Base-by-base conservation (phyloP, 176 grass and related monocot species). In the Aechmea fasciata region DNA sequence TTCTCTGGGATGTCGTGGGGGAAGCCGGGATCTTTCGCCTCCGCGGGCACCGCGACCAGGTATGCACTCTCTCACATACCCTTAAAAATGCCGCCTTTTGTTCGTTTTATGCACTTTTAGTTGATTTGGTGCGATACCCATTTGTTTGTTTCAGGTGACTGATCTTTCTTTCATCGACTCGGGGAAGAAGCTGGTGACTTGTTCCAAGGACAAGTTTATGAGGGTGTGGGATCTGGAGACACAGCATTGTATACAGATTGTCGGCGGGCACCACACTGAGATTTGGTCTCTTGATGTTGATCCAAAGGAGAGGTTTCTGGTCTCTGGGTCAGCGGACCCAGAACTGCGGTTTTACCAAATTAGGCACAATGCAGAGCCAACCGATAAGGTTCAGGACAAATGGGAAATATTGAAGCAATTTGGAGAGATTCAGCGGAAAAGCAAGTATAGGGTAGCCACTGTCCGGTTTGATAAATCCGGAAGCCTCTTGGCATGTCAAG, bases 121-220 rank as follows among this genome's bases (percentile, higher is more conserved):
- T 9, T 48, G 51, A 24, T 66, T 14, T 57, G 8, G 49, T 51
- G 50, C 67, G 48, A 66, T 77, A 47, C 26, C 11, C 11, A 15
- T 76, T 15, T 67, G 47, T 88, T 49, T 11, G 13, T 75, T 66
- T 69, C 9, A 96, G 92, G 88, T 96, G 11, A 96, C 92, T 0
- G 92, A 89, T 75, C 85, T 96, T 41, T 57, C 71, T 69, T 96
- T 96, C 71, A 63, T 96, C 47, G 92, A 91, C 78, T 84, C 85
- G 25, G 92, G 88, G n/a, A 96, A 91, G 83, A 96, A 96, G 70
- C 81, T 96, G 28, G 81, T 91, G 78, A 96, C 81, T 77, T 87
- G 88, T 71, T 96, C 92, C 49, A 96, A 96, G 82, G 92, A 96
- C 67, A 96, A 89, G 63, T 91, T 96, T 19, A 88, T 96, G 69